phyloP scores from a whole-genome alignment of 176 grass and related monocot genomes.

The Chloris gayana region DNA sequence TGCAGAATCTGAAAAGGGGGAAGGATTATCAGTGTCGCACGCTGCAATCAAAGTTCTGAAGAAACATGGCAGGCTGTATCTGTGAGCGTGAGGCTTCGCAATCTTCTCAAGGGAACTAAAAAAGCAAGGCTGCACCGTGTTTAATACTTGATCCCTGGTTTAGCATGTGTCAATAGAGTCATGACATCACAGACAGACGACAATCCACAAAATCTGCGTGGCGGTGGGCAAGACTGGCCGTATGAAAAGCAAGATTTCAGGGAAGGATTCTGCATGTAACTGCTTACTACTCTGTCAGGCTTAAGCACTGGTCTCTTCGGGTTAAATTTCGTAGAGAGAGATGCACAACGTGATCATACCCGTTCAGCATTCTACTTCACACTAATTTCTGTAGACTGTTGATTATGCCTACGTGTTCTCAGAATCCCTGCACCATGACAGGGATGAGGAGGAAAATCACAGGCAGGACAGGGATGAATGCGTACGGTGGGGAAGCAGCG shows the following conservation, averaged over 20 bases:
- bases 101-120: neutral
- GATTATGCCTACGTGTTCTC: too few relatives aligned
- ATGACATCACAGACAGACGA: neutral
- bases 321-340: neutral
- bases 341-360: neutral
- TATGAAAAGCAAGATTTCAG: neutral
- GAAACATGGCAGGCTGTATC: neutral
- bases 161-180: neutral
- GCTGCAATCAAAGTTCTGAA: neutral
- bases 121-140: neutral
- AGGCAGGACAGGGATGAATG: neutral
- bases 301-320: neutral
- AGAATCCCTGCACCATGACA: too few relatives aligned
- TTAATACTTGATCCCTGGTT: neutral
- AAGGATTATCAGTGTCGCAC: neutral
- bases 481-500: slow-evolving; percentile 90
- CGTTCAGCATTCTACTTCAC: neutral
- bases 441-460: neutral
- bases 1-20: too few relatives aligned
- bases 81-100: neutral
- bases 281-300: neutral
- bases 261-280: neutral
- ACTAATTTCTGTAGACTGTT: neutral
- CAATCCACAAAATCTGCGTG: neutral
- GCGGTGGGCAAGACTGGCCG: neutral